Percentiles rank a stretch among this genome's conserved stretches.
Evolutionary conservation across 352 stramenopile species (phyloP).

Genomic region (Globisporangium paddicum): DNA sequence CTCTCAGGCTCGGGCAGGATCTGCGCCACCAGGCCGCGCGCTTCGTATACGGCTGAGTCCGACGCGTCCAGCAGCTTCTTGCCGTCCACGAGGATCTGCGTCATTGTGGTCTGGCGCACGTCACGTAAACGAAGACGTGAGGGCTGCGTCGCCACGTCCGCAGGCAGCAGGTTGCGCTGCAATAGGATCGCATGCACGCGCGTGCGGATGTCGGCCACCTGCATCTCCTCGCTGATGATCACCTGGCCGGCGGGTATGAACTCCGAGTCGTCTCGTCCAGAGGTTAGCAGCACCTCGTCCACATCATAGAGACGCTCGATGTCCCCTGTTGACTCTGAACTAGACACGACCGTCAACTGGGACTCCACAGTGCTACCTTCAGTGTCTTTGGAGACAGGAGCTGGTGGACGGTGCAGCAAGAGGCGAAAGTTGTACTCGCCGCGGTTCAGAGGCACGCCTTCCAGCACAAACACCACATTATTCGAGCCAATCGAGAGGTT

Average conservation of each 20-base stretch:
- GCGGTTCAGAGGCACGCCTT: slow-evolving; percentile 56
- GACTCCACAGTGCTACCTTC: slow-evolving; percentile 16
- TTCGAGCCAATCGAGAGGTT: slow-evolving; percentile 73
- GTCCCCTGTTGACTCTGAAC: slow-evolving; percentile 18
- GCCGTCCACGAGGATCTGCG: slow-evolving; percentile 55
- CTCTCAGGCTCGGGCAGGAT: slow-evolving; percentile 55
- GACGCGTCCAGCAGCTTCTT: slow-evolving; percentile 61
- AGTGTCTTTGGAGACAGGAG: neutral
- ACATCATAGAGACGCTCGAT: slow-evolving; percentile 39
- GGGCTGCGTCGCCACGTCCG: slow-evolving; percentile 15
- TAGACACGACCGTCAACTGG: slow-evolving; percentile 18
- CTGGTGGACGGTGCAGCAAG: slow-evolving; percentile 41
- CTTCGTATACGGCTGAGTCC: slow-evolving; percentile 72
- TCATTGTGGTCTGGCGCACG: slow-evolving; percentile 62
- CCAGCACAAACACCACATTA: slow-evolving; percentile 57
- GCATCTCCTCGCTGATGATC: slow-evolving; percentile 73
- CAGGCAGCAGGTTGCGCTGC: slow-evolving; percentile 31
- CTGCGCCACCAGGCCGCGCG: slow-evolving; percentile 64
- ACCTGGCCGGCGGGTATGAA: slow-evolving; percentile 55
- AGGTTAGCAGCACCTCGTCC: slow-evolving; percentile 52
- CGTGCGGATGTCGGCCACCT: slow-evolving; percentile 62
- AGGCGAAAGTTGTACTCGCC: slow-evolving; percentile 79
- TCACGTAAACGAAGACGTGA: slow-evolving; percentile 61
- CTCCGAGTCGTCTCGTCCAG: slow-evolving; percentile 45
- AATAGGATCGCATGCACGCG: slow-evolving; percentile 40